phyloP scores from a whole-genome alignment of 2,329 filamentous ascomycete species.

The Epicoccum sorghinum region DNA sequence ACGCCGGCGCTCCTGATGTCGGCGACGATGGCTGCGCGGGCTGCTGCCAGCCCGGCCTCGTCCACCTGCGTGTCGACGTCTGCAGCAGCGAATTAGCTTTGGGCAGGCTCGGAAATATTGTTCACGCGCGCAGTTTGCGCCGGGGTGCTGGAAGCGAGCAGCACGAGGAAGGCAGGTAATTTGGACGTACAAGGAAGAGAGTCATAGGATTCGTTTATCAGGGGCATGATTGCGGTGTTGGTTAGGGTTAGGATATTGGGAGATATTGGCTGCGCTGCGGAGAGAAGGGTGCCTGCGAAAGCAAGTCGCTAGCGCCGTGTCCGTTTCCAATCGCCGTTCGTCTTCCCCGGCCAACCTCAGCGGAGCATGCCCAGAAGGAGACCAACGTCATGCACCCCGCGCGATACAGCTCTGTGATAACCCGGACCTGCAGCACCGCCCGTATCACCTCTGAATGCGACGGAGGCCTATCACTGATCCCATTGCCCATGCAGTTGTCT shows the following conservation, averaged over 20 bases:
- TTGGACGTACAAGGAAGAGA: slow-evolving; percentile 75
- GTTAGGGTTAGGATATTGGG: not conserved
- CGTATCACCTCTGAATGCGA: not conserved
- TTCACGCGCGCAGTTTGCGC: slow-evolving; percentile 1
- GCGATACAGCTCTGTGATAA: not conserved
- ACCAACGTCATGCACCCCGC: slow-evolving; percentile 23
- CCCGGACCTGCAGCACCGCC: not conserved
- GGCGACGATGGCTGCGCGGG: slow-evolving; percentile 80
- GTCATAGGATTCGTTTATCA: slow-evolving; percentile 74
- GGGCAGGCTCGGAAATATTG: not conserved
- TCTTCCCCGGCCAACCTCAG: slow-evolving; percentile 19
- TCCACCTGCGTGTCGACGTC: slow-evolving; percentile 82
- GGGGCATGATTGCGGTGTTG: slow-evolving; percentile 60
- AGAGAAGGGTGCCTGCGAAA: slow-evolving; percentile 6
- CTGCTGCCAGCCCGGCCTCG: slow-evolving; percentile 65
- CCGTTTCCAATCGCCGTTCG: slow-evolving; percentile 1
- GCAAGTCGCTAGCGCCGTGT: slow-evolving; percentile 3
- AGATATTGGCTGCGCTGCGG: slow-evolving; percentile 5
- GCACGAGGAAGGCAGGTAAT: slow-evolving; percentile 20
- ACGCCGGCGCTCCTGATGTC: slow-evolving; percentile 62
- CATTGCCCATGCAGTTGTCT: not conserved
- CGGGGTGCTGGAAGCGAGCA: slow-evolving; percentile 65
- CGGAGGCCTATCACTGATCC: no score
- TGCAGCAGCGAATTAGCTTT: slow-evolving; percentile 49
- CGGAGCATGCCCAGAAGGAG: not conserved